A percentile compares a stretch with the other conserved stretches of the same genome.
These are phyloP conservation scores for Leptographium radiaticola DNA, from an alignment of 2,329 filamentous ascomycete species.

Conservation along the genomic window DNA sequence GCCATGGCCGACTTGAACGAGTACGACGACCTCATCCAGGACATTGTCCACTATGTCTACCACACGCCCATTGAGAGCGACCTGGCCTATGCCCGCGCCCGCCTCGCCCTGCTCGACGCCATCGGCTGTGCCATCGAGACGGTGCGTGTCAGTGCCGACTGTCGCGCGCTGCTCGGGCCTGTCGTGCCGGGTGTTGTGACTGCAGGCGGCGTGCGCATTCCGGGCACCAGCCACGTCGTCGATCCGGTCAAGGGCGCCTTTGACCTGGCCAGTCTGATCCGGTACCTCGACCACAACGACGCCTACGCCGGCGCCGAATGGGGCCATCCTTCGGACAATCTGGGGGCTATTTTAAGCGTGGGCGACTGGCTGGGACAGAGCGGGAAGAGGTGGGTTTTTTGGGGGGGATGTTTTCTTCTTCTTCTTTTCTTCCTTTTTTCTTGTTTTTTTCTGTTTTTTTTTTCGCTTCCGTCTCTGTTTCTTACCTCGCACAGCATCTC, in stretches of 20 bases:
- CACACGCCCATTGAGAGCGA: neutral
- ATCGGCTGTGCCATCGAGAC: neutral
- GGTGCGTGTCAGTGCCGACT: neutral
- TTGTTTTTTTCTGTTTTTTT: too few species aligned
- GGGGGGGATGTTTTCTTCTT: too few species aligned
- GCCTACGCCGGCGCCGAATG: neutral
- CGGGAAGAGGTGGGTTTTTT: too few species aligned
- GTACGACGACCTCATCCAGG: neutral
- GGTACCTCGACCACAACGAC: neutral
- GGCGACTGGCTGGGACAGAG: neutral
- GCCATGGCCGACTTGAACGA: too few species aligned
- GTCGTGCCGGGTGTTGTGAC: neutral
- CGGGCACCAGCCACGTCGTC: neutral
- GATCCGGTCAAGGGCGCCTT: neutral
- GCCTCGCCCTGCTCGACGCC: neutral
- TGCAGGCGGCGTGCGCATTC: neutral
- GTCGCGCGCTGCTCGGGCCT: neutral
- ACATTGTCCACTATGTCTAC: neutral
- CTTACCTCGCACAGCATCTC: neutral
- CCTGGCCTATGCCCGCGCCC: neutral
- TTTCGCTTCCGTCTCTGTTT: too few species aligned
- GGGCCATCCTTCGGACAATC: neutral
- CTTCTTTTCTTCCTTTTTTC: too few species aligned
- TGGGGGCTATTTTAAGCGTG: neutral
- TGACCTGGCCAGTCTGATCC: neutral